Evolutionary conservation across 2,329 filamentous ascomycete genomes (phyloP).

Genomic region (Monilinia vaccinii-corymbosi): DNA sequence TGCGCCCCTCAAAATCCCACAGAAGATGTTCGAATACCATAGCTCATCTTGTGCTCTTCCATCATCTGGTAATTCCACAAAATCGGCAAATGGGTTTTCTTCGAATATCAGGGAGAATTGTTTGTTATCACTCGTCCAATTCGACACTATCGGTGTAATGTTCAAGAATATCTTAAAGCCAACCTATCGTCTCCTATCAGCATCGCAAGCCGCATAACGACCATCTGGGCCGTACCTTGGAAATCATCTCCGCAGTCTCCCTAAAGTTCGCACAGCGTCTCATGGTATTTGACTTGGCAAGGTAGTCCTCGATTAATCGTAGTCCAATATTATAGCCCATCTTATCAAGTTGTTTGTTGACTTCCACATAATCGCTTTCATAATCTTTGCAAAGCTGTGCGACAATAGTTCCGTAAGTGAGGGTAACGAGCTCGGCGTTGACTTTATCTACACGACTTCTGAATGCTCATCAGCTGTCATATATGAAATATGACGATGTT

Average conservation of each 20-base stretch:
- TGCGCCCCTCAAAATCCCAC: constrained; percentile 81
- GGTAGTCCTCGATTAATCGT: constrained; percentile 91
- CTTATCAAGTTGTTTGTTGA: constrained; percentile 96
- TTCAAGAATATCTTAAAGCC: constrained; percentile 99
- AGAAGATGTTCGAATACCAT: constrained; percentile 97
- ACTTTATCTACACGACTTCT: constrained; percentile 96
- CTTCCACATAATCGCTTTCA: constrained; percentile 84
- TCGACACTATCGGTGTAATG: constrained; percentile 84
- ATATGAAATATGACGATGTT: constrained; percentile 20
- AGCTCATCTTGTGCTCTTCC: constrained; percentile 91
- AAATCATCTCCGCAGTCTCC: constrained; percentile 94
- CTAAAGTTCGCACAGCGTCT: constrained; percentile 86
- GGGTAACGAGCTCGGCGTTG: constrained; percentile 91
- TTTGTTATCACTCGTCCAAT: constrained; percentile 94
- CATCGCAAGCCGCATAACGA: not conserved
- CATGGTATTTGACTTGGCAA: constrained; percentile 87
- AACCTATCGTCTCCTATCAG: constrained; percentile 45
- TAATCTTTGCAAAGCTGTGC: constrained; percentile 95
- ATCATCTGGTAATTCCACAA: constrained; percentile 94
- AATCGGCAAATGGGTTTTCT: constrained; percentile 93
- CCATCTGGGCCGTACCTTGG: constrained; percentile 51
- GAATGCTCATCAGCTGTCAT: constrained; percentile 20
- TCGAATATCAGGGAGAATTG: constrained; percentile 95
- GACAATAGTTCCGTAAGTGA: constrained; percentile 97
- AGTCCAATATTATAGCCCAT: constrained; percentile 99